These are phyloP conservation scores for Cupressus sempervirens DNA, from an alignment of 75 land plant species.

Conservation along the genomic window DNA sequence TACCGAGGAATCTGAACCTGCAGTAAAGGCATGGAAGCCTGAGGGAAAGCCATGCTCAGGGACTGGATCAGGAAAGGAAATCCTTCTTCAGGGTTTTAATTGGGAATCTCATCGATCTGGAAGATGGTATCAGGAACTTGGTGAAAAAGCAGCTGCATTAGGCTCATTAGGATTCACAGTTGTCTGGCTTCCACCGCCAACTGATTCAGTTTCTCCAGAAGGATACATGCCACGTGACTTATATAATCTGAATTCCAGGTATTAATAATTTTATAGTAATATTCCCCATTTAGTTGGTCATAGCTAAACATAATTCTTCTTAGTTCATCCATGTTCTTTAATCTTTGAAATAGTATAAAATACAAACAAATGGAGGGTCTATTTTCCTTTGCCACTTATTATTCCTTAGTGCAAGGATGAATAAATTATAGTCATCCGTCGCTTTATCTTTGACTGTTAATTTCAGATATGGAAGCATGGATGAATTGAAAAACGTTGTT, in stretches of 20 bases:
- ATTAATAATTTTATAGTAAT: not conserved
- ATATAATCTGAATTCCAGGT: conserved; percentile 81
- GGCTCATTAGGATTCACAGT: conserved; percentile 69
- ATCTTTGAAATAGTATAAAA: not conserved
- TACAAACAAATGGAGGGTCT: not conserved
- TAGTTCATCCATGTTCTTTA: not conserved
- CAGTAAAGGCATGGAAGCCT: conserved; percentile 21
- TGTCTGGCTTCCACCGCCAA: conserved; percentile 85
- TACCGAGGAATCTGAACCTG: conserved; percentile 22
- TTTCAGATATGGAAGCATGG: conserved; percentile 69
- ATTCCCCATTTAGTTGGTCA: not conserved
- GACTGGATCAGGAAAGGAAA: conserved; percentile 64
- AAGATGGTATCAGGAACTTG: conserved; percentile 67
- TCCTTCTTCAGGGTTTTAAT: conserved; percentile 82
- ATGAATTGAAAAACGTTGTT: conserved; percentile 61
- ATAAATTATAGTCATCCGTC: not conserved
- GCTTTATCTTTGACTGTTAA: not conserved
- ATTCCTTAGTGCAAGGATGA: not conserved
- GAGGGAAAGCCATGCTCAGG: conserved; percentile 40
- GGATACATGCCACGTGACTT: conserved; percentile 88
- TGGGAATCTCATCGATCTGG: conserved; percentile 93
- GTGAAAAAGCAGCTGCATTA: conserved; percentile 51
- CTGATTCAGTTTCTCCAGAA: conserved; percentile 89
- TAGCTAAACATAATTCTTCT: not conserved
- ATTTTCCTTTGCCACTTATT: not conserved